These are phyloP conservation scores for Neurospora tetraspora DNA, from an alignment of 495 filamentous ascomycete genomes.

Conservation along the genomic window DNA sequence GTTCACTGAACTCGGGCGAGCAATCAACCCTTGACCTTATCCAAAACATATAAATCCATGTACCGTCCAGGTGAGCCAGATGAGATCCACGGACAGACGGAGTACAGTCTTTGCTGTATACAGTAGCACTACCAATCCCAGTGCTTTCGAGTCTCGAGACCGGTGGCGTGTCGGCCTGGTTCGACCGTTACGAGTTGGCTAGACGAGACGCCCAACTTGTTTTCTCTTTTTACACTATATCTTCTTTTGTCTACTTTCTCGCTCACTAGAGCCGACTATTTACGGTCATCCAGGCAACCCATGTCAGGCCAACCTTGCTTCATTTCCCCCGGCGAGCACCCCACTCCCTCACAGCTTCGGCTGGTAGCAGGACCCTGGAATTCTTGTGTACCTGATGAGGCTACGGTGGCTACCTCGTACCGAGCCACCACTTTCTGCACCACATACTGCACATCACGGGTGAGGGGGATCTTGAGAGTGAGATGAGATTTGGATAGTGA, in stretches of 20 bases:
- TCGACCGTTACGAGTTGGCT: background rate
- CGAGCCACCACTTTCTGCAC: background rate
- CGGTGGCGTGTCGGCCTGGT: slow-evolving; percentile 16
- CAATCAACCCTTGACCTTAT: background rate
- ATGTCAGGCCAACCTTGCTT: background rate
- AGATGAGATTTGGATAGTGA: background rate
- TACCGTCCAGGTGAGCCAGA: background rate
- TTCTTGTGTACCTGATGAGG: background rate
- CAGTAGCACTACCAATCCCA: background rate
- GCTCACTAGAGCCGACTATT: background rate
- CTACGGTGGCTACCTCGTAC: background rate
- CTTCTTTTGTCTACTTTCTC: background rate
- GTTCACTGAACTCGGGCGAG: too few relatives aligned
- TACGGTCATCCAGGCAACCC: background rate
- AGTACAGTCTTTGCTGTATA: background rate
- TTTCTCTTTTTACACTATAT: background rate
- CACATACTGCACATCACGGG: background rate
- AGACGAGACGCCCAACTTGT: background rate
- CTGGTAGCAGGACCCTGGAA: background rate
- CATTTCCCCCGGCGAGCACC: background rate
- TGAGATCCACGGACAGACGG: background rate
- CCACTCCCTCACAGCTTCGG: background rate
- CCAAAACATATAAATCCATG: background rate
- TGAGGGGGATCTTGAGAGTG: background rate
- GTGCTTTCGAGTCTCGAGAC: background rate